Conservation (phyloP, 805 yeast genomes). For the Soucietia sequanensis region DNA sequence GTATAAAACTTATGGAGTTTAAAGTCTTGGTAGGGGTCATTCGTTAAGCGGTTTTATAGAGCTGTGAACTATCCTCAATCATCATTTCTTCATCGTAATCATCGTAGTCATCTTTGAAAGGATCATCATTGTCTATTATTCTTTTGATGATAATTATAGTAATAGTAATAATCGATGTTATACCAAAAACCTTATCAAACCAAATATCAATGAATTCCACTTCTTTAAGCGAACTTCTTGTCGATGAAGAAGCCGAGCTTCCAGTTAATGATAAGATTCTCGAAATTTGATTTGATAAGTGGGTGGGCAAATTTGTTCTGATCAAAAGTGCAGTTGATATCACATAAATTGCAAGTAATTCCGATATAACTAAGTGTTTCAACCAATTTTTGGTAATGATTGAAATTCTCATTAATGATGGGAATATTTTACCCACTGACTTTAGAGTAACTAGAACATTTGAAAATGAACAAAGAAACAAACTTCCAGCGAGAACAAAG, state of each 20-base stretch:
- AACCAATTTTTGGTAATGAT: constrained; percentile 27
- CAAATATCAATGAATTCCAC: constrained; percentile 49
- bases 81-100: constrained; percentile 35
- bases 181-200: constrained; percentile 52
- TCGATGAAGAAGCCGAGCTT: constrained; percentile 15
- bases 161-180: constrained; percentile 37
- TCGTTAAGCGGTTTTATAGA: constrained; percentile 5
- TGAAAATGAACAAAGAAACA: constrained; percentile 63
- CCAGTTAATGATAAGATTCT: constrained; percentile 37
- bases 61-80: constrained; percentile 23
- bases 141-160: constrained; percentile 20
- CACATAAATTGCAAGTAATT: constrained; percentile 50
- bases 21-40: no score
- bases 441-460: constrained; percentile 62
- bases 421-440: constrained; percentile 41
- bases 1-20: no score
- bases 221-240: constrained; percentile 26
- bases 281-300: constrained; percentile 41
- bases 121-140: constrained; percentile 14
- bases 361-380: constrained; percentile 39
- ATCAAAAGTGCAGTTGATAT: constrained; percentile 52
- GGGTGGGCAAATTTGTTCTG: constrained; percentile 47
- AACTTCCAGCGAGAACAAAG: constrained; percentile 53
- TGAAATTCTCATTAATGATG: constrained; percentile 16
- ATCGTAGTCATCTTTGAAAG: constrained; percentile 7